phyloP scores from a whole-genome alignment of 371 early-diverging fungal genomes.

The Saksenaea vasiformis region DNA sequence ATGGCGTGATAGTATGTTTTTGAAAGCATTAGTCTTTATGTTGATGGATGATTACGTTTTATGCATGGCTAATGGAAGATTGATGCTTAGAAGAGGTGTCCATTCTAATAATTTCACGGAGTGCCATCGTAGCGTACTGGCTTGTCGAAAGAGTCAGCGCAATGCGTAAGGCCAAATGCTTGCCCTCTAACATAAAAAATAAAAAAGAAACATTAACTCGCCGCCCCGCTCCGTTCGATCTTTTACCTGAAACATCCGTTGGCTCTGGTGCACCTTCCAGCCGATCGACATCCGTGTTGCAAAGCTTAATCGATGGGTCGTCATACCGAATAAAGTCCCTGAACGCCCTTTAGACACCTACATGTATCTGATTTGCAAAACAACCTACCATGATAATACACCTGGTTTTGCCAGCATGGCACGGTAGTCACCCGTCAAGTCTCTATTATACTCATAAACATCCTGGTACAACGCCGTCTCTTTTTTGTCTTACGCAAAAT shows the following conservation, averaged over 20 bases:
- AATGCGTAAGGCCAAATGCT: slow-evolving; percentile 72
- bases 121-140: slow-evolving; percentile 96
- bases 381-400: slow-evolving; percentile 41
- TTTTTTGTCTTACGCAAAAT: background rate
- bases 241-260: slow-evolving; percentile 27
- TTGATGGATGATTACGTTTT: background rate
- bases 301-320: slow-evolving; percentile 62
- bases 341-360: slow-evolving; percentile 8
- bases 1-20: background rate
- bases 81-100: slow-evolving; percentile 67
- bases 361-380: slow-evolving; percentile 8
- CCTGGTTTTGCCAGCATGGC: slow-evolving; percentile 55
- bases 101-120: slow-evolving; percentile 88
- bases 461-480: background rate
- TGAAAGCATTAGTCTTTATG: background rate
- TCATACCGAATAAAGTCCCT: slow-evolving; percentile 59
- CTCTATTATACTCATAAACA: slow-evolving; percentile 32
- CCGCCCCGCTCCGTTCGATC: background rate
- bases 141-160: slow-evolving; percentile 80
- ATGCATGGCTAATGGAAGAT: slow-evolving; percentile 25
- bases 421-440: slow-evolving; percentile 84
- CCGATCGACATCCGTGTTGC: slow-evolving; percentile 72
- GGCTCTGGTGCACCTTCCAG: slow-evolving; percentile 56
- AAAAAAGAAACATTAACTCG: slow-evolving; percentile 1
- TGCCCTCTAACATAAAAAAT: slow-evolving; percentile 38